Percentiles rank a stretch among this genome's conserved stretches.
Evolutionary conservation across 139 green algal species (phyloP).

Genomic region (Picochlorum sp.): DNA sequence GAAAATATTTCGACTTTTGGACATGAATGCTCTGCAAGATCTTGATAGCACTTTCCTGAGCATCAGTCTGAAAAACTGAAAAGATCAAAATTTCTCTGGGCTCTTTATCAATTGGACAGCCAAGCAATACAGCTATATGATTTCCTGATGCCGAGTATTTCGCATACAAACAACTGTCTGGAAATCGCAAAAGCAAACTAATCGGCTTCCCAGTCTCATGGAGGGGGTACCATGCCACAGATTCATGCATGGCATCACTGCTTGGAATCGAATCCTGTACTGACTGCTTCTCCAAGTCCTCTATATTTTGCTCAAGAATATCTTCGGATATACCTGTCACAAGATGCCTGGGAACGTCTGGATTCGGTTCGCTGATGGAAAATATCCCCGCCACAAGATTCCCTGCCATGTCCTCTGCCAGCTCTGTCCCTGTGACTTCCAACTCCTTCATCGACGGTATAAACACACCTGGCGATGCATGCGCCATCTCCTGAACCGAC

Average conservation of each 20-base stretch:
- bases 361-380: not conserved
- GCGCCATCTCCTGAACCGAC: too few relatives aligned
- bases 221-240: not conserved
- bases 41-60: not conserved
- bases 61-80: not conserved
- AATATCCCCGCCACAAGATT: conserved; percentile 1
- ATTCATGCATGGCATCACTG: too few relatives aligned
- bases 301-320: not conserved
- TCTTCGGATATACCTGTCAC: not conserved
- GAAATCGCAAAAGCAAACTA: not conserved
- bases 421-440: not conserved
- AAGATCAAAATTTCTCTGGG: conserved; percentile 7
- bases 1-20: conserved; percentile 3
- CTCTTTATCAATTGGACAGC: conserved; percentile 1
- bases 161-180: not conserved
- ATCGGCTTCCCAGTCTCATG: not conserved
- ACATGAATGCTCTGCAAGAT: not conserved
- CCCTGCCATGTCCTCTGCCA: conserved; percentile 4
- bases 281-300: not conserved
- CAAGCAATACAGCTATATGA: conserved; percentile 6
- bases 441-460: not conserved
- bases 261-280: too few relatives aligned
- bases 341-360: not conserved
- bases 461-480: not conserved
- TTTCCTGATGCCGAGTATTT: not conserved